These are phyloP conservation scores for Nakazawaea wickerhamii DNA, from an alignment of 805 yeast species.

Conservation along the genomic window DNA sequence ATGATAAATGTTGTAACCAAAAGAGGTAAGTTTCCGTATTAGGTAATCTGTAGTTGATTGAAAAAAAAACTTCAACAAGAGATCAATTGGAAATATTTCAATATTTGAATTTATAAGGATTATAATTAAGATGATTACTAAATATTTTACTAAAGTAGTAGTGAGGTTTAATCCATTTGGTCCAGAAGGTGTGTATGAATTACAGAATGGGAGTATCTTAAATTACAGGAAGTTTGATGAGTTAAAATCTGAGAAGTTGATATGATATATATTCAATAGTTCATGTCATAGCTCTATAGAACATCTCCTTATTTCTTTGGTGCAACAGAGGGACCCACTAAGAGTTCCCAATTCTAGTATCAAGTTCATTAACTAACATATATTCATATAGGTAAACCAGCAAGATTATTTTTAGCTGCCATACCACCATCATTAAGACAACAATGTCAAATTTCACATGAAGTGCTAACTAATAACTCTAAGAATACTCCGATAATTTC, in stretches of 20 bases:
- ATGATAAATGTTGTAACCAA: background rate
- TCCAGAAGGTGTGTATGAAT: conserved; percentile 42
- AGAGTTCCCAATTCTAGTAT: too few species aligned
- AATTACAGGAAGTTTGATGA: background rate
- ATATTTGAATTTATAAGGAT: background rate
- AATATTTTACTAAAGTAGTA: conserved; percentile 72
- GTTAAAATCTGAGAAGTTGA: too few species aligned
- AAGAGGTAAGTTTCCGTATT: background rate
- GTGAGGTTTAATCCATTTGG: conserved; percentile 79
- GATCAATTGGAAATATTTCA: too few species aligned
- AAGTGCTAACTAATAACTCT: conserved; percentile 45
- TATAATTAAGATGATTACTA: conserved; percentile 65
- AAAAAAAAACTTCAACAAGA: background rate
- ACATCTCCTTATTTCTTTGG: too few species aligned
- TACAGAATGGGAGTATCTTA: background rate
- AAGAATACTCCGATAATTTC: conserved; percentile 54
- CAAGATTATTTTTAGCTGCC: conserved; percentile 72
- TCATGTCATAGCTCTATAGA: too few species aligned
- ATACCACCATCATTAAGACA: conserved; percentile 72
- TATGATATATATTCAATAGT: too few species aligned
- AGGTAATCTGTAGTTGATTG: too few species aligned
- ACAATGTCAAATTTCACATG: conserved; percentile 56
- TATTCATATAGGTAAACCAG: conserved; percentile 56
- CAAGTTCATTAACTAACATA: background rate
- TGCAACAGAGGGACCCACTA: too few species aligned